phyloP scores from a whole-genome alignment of 2,329 filamentous ascomycete genomes.

The Arthrobotrys conoides region DNA sequence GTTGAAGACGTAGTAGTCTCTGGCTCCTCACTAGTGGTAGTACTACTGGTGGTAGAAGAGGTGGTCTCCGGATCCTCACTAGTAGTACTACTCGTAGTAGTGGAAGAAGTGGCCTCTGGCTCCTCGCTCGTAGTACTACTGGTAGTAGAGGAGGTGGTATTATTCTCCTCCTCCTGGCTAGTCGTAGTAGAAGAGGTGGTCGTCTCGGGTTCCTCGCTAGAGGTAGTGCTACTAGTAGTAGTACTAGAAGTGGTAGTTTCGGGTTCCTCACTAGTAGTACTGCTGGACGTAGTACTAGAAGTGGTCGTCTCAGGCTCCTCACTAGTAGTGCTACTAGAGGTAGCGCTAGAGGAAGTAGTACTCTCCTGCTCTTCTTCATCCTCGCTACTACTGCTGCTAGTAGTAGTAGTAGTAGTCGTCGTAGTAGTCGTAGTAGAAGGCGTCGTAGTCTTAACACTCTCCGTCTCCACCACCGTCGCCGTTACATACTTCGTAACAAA shows the following conservation, averaged over 20 bases:
- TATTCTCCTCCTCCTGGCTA: too few species aligned
- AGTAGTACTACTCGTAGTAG: neutral
- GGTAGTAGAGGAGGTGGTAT: too few species aligned
- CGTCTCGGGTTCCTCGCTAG: too few species aligned
- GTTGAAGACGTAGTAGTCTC: too few species aligned
- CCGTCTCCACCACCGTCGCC: neutral
- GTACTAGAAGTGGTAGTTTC: too few species aligned
- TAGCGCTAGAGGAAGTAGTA: neutral
- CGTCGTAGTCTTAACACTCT: slow-evolving; percentile 7
- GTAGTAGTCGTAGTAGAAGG: neutral
- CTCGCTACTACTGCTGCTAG: neutral
- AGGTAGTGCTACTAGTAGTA: neutral
- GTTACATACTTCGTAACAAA: slow-evolving; percentile 19
- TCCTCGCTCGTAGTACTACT: too few species aligned
- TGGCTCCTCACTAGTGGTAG: too few species aligned
- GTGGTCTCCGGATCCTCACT: neutral
- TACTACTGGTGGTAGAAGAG: neutral
- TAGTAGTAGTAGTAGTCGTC: neutral
- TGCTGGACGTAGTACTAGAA: neutral
- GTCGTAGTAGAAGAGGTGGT: too few species aligned
- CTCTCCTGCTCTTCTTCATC: neutral
- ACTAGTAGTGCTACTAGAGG: neutral
- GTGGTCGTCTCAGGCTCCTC: neutral
- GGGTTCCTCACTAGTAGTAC: too few species aligned
- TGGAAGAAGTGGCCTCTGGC: too few species aligned